Percentiles rank a stretch among this genome's conserved stretches.
These are phyloP conservation scores for Yarrowia sp. DNA, from an alignment of 805 yeast species.

Conservation along the genomic window DNA sequence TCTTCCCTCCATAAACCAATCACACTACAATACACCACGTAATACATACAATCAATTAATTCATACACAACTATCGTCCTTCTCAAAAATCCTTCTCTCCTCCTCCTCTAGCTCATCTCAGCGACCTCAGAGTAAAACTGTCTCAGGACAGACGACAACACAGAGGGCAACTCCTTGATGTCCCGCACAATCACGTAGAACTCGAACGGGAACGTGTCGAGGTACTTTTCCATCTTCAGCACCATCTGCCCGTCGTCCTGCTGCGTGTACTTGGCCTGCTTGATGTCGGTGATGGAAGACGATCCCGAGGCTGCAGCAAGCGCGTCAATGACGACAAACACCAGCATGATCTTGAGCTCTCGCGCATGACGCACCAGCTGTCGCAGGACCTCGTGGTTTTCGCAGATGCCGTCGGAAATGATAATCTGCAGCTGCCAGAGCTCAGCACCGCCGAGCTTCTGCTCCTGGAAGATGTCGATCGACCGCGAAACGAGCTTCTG, in stretches of 20 bases:
- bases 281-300: conserved; percentile 88
- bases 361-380: conserved; percentile 86
- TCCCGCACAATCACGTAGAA: conserved; percentile 91
- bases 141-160: conserved; percentile 82
- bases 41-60: neutral
- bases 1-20: neutral
- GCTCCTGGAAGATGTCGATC: conserved; percentile 66
- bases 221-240: conserved; percentile 77
- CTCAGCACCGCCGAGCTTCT: conserved; percentile 47
- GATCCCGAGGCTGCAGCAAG: conserved; percentile 46
- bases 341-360: conserved; percentile 90
- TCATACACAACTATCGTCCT: neutral
- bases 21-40: neutral
- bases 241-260: conserved; percentile 63
- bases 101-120: conserved; percentile 28
- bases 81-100: neutral
- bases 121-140: conserved; percentile 84
- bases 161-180: conserved; percentile 85
- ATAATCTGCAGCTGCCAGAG: conserved; percentile 93
- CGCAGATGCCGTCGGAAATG: conserved; percentile 95
- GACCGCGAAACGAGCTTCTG: conserved; percentile 69
- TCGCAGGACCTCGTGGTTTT: conserved; percentile 81
- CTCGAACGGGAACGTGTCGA: conserved; percentile 95
- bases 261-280: conserved; percentile 75
- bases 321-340: conserved; percentile 91